Evolutionary conservation across 2,329 filamentous ascomycete species (phyloP).

Genomic region (Botrytis paeoniae): DNA sequence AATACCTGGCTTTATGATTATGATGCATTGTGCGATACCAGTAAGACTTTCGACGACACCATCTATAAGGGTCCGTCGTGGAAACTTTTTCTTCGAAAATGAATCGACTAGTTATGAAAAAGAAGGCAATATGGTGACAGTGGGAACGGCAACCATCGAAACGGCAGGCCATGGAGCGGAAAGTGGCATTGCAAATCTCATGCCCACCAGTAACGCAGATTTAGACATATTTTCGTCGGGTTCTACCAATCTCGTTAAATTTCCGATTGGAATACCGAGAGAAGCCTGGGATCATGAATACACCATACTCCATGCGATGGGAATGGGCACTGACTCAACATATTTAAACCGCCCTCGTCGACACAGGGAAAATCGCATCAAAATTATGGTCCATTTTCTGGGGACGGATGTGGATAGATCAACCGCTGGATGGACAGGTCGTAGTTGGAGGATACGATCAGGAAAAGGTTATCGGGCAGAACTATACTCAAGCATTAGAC

Average conservation of each 20-base stretch:
- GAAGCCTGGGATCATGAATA: conserved; percentile 2
- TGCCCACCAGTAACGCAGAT: not conserved
- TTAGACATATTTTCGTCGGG: not conserved
- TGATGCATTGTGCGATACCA: not conserved
- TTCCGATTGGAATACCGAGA: conserved; percentile 10
- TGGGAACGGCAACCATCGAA: not conserved
- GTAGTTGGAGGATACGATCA: conserved; percentile 6
- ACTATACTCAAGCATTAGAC: conserved; percentile 2
- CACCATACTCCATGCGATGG: conserved; percentile 10
- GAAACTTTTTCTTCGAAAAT: conserved; percentile 1
- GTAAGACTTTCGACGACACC: not conserved
- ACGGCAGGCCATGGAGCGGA: not conserved
- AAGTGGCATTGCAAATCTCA: not conserved
- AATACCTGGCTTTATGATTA: conserved; percentile 12
- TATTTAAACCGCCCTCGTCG: not conserved
- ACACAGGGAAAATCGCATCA: not conserved
- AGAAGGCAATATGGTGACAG: not conserved
- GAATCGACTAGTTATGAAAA: not conserved
- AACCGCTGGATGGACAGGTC: not conserved
- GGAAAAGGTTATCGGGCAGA: conserved; percentile 7
- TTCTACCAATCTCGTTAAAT: not conserved
- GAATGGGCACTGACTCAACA: conserved; percentile 4
- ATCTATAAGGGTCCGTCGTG: not conserved
- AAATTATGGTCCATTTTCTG: conserved; percentile 12
- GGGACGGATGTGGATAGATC: conserved; percentile 11